These are phyloP conservation scores for Tolypocladium endophyticum DNA, from an alignment of 2,329 filamentous ascomycete species.

Conservation along the genomic window DNA sequence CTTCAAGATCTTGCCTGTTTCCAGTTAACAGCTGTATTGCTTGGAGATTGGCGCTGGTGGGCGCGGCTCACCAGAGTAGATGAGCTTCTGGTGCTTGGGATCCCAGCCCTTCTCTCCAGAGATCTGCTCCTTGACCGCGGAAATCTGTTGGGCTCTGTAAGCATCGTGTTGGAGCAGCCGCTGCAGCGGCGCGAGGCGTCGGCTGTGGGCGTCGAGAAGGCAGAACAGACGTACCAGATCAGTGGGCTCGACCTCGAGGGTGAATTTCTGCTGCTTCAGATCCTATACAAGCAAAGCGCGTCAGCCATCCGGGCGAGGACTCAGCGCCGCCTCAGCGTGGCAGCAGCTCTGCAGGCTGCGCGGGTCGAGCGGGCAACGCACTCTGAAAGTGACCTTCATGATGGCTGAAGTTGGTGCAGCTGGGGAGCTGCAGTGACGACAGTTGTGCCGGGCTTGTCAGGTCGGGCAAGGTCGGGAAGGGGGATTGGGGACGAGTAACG, in stretches of 20 bases:
- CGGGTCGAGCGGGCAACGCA: conserved; percentile 22
- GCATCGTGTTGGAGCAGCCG: not conserved
- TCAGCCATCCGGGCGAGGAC: not conserved
- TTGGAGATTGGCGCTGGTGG: not conserved
- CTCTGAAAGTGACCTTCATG: conserved; percentile 62
- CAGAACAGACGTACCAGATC: conserved; percentile 63
- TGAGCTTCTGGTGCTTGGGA: conserved; percentile 81
- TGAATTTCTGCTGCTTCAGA: conserved; percentile 97
- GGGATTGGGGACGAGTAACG: not conserved
- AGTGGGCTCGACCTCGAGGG: conserved; percentile 85
- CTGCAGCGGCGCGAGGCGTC: not conserved
- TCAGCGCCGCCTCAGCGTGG: not conserved
- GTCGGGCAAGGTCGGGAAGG: not conserved
- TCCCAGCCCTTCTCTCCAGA: conserved; percentile 91
- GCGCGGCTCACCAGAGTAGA: conserved; percentile 73
- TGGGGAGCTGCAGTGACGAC: conserved; percentile 6
- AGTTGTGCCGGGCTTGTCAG: not conserved
- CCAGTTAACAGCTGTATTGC: conserved; percentile 8
- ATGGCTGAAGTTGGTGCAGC: conserved; percentile 30
- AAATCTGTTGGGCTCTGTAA: conserved; percentile 49
- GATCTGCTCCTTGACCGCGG: conserved; percentile 86
- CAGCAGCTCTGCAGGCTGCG: not conserved
- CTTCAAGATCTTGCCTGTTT: conserved; percentile 87
- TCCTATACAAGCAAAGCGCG: conserved; percentile 46
- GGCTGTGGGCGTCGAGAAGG: conserved; percentile 4